Conservation (phyloP, 176 grass and related monocot genomes). For the Saccharum spontaneum region DNA sequence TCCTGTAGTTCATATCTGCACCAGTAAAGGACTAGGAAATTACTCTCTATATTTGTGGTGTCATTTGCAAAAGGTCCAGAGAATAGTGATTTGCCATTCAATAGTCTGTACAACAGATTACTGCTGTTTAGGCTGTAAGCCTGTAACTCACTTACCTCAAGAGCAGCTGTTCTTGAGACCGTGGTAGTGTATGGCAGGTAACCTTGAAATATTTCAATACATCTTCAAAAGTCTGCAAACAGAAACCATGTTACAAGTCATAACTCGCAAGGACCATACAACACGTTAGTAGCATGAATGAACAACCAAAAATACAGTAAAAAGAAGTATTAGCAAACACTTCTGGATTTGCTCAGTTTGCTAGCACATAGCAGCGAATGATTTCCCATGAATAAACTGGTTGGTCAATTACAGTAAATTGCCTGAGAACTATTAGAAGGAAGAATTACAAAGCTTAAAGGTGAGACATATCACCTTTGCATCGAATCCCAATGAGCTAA, state of each 20-base stretch:
- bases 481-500: conserved; percentile 64
- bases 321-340: background rate
- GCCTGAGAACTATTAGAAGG: background rate
- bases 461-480: conserved; percentile 58
- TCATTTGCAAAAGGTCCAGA: background rate
- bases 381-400: conserved; percentile 5
- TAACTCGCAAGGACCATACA: background rate
- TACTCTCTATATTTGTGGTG: background rate
- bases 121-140: conserved; percentile 16
- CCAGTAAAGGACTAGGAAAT: background rate
- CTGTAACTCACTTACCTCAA: conserved; percentile 55
- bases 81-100: conserved; percentile 13
- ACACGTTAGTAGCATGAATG: background rate
- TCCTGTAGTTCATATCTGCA: conserved; percentile 85
- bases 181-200: conserved; percentile 54
- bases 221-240: conserved; percentile 69
- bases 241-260: conserved; percentile 19
- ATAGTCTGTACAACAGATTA: background rate
- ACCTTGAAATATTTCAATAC: conserved; percentile 65
- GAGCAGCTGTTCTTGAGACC: conserved; percentile 62
- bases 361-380: background rate
- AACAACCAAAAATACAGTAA: background rate
- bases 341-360: background rate
- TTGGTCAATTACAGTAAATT: conserved; percentile 3
- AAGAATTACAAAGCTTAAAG: conserved; percentile 2